Percentiles rank a stretch among this genome's conserved stretches.
These are phyloP conservation scores for Cucurbita pepo DNA, from an alignment of 306 rosid species.

Conservation along the genomic window DNA sequence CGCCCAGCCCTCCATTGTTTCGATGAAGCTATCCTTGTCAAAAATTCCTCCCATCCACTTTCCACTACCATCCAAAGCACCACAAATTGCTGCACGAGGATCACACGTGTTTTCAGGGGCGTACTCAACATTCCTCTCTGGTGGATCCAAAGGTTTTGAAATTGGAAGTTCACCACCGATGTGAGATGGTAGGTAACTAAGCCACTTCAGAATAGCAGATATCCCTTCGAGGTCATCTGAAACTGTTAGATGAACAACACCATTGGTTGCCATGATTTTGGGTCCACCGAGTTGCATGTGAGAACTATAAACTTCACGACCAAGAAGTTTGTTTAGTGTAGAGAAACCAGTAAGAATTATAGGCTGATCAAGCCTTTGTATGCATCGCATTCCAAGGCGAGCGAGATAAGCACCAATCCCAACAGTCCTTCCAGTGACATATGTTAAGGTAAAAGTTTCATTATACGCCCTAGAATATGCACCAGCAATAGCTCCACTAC, in stretches of 20 bases:
- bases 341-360: slow-evolving; percentile 95
- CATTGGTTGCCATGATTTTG: slow-evolving; percentile 95
- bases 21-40: slow-evolving; percentile 91
- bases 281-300: slow-evolving; percentile 99
- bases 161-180: slow-evolving; percentile 82
- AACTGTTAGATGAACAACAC: slow-evolving; percentile 96
- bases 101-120: slow-evolving; percentile 82
- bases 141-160: slow-evolving; percentile 65
- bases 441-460: slow-evolving; percentile 90
- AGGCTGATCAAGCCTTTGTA: slow-evolving; percentile 98
- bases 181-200: slow-evolving; percentile 77
- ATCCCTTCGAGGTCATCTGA: slow-evolving; percentile 90
- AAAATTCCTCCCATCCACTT: slow-evolving; percentile 89
- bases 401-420: slow-evolving; percentile 99
- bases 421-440: slow-evolving; percentile 93
- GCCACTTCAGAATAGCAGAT: slow-evolving; percentile 92
- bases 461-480: slow-evolving; percentile 85
- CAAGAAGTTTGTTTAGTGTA: slow-evolving; percentile 91
- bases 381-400: slow-evolving; percentile 97
- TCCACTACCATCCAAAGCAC: slow-evolving; percentile 46
- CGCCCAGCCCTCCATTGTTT: slow-evolving; percentile 99
- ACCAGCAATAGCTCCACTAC: slow-evolving; percentile 94
- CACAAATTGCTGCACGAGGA: slow-evolving; percentile 88
- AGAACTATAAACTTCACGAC: slow-evolving; percentile 98
- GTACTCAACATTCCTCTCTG: slow-evolving; percentile 76